Percentiles rank a stretch among this genome's conserved stretches.
These are phyloP conservation scores for Linnemannia schmuckeri DNA, from an alignment of 192 early-diverging fungal species.

Conservation along the genomic window DNA sequence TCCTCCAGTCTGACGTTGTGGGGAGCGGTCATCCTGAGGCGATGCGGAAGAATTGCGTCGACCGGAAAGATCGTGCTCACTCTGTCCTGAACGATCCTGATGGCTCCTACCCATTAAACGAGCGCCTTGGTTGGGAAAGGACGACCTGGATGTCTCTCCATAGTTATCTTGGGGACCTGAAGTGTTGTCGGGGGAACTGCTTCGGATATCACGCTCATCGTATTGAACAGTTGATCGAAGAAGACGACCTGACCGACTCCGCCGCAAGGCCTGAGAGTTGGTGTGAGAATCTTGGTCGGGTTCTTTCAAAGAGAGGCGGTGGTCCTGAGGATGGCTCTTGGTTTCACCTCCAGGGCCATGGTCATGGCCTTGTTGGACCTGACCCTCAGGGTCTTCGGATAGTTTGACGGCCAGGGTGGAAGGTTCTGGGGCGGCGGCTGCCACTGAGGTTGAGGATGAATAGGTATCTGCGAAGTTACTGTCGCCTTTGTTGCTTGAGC, in stretches of 20 bases:
- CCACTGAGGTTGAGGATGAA: conserved; percentile 33
- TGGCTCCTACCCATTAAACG: conserved; percentile 1
- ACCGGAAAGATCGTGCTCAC: neutral
- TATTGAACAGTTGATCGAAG: conserved; percentile 43
- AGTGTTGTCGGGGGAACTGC: conserved; percentile 19
- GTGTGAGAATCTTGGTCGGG: neutral
- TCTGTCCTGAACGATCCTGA: conserved; percentile 3
- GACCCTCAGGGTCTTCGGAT: conserved; percentile 36
- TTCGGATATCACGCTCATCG: conserved; percentile 32
- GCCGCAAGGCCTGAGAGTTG: conserved; percentile 12
- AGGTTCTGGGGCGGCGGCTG: conserved; percentile 46
- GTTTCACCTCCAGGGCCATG: conserved; percentile 2
- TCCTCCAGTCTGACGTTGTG: neutral
- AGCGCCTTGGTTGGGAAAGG: neutral
- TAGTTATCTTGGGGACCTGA: neutral
- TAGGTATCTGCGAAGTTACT: conserved; percentile 23
- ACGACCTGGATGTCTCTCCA: conserved; percentile 15
- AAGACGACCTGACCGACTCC: conserved; percentile 37
- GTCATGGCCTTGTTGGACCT: conserved; percentile 13
- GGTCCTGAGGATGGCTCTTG: neutral
- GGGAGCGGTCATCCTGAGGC: neutral
- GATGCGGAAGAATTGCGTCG: conserved; percentile 1
- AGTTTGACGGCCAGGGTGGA: conserved; percentile 48
- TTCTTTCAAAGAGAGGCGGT: conserved; percentile 12
- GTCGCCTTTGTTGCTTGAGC: conserved; percentile 21